Percentiles rank a stretch among this genome's conserved stretches.
phyloP scores from a whole-genome alignment of 257 asterid genomes.

The Thymus mandschuricus region DNA sequence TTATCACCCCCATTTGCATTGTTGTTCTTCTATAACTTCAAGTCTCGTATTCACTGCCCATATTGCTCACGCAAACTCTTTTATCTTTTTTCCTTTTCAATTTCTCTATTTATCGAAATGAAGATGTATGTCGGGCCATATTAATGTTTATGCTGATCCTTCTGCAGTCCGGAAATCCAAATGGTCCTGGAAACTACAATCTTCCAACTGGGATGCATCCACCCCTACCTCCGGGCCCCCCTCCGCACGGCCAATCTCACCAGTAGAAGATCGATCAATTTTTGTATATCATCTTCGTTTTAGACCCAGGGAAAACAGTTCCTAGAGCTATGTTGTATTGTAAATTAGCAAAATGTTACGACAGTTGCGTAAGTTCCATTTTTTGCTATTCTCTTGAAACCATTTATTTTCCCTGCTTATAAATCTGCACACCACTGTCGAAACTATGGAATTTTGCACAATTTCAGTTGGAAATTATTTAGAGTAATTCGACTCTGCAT shows the following conservation, averaged over 20 bases:
- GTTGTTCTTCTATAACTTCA: constrained; percentile 2
- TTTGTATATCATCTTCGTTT: not conserved
- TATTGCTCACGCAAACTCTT: not conserved
- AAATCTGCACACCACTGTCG: too few relatives aligned
- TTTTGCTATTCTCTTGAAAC: constrained; percentile 6
- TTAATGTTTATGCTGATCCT: not conserved
- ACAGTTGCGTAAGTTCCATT: not conserved
- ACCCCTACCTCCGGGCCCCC: constrained; percentile 96
- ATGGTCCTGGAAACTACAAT: constrained; percentile 52
- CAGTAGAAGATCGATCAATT: constrained; percentile 35
- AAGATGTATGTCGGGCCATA: not conserved
- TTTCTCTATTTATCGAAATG: not conserved
- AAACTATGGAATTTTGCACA: too few relatives aligned
- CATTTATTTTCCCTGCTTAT: not conserved
- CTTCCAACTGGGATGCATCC: constrained; percentile 81
- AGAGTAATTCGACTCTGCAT: too few relatives aligned
- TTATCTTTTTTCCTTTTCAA: not conserved
- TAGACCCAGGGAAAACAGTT: not conserved
- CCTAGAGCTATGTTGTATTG: constrained; percentile 28
- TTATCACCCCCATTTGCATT: not conserved
- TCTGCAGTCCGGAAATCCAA: constrained; percentile 80
- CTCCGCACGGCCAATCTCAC: constrained; percentile 82
- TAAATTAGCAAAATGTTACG: constrained; percentile 34
- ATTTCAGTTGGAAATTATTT: too few relatives aligned
- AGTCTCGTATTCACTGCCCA: not conserved